Evolutionary conservation across 441 rosid genomes (phyloP), one percentile per base, ranked within the genome.

Genomic region (Theobroma grandiflorum): DNA sequence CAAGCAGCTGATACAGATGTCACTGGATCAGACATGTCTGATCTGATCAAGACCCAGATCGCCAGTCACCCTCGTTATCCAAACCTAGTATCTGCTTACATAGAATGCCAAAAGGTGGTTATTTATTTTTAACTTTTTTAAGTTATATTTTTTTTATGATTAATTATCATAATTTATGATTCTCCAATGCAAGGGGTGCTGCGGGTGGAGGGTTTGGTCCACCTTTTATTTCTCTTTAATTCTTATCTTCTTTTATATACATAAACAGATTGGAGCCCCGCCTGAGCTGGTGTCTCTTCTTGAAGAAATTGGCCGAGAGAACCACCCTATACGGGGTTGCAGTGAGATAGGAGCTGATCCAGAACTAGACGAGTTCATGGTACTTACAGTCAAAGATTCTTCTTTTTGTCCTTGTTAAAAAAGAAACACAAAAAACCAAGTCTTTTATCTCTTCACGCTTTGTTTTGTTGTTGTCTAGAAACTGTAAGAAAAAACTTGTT

Each of bases 361-460:
- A 35, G 91, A 87, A 80, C 91, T 92, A 2, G 95, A 92, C 37
- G 87, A 89, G 61, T 92, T 92, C 88, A 92, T 92, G 95, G 95
- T 92, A 82, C 31, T 35, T 49, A 38, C 33, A 33, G 12, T 37
- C 37, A 0, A 58, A 53, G 14, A 47, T 11, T 47, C 12, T 74
- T 35, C 26, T 6, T 52, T 70, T 26, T 15, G 43, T 47, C 6
- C 43, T 43, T 68, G 37, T 26, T 26, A 0, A 26, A 26, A 26
- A 26, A 26, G 1, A 26, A 26, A 26, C 31, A 26, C 31, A 26
- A 26, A 42, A 42, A n/a, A 40, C 20, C 26, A 66, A 18, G 49
- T 10, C 4, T 74, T 53, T 9, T 38, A 14, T 35, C 8, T 42
- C 2, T 18, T 57, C 20, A 38, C 12, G 8, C 2, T 20, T 57